Evolutionary conservation across 2,329 filamentous ascomycete genomes (phyloP).

Genomic region (Chaetomium globosum): DNA sequence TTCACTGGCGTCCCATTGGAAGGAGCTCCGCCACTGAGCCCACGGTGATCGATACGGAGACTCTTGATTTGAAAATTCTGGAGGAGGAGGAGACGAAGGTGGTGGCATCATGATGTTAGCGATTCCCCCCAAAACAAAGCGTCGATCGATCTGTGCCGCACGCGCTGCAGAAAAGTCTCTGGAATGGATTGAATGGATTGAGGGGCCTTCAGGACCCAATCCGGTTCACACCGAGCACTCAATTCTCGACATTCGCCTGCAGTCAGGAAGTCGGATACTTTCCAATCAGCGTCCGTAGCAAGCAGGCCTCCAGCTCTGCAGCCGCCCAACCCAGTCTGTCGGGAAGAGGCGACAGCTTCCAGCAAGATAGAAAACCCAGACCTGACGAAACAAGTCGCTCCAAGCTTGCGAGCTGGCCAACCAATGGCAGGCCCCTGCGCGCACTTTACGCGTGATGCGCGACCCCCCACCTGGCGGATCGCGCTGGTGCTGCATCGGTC

Average conservation of each 20-base stretch:
- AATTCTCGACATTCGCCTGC: neutral
- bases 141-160: neutral
- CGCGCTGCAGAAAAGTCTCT: neutral
- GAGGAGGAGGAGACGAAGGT: neutral
- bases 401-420: neutral
- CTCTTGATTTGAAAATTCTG: neutral
- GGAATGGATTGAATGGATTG: neutral
- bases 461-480: slow-evolving; percentile 6
- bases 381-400: slow-evolving; percentile 1
- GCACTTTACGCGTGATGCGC: slow-evolving; percentile 27
- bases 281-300: slow-evolving; percentile 17
- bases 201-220: neutral
- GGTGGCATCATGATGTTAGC: neutral
- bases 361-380: slow-evolving; percentile 4
- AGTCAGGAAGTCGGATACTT: slow-evolving; percentile 8
- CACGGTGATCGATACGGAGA: neutral
- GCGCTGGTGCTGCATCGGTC: slow-evolving; percentile 19
- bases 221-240: neutral
- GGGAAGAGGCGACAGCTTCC: slow-evolving; percentile 15
- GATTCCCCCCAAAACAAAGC: neutral
- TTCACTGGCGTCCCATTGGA: neutral
- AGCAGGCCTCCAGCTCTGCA: slow-evolving; percentile 23
- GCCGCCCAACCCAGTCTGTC: slow-evolving; percentile 23
- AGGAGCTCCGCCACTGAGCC: neutral
- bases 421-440: slow-evolving; percentile 25